Evolutionary conservation across 768 basidiomycete species (phyloP).

Genomic region (Boletus sensibilis): DNA sequence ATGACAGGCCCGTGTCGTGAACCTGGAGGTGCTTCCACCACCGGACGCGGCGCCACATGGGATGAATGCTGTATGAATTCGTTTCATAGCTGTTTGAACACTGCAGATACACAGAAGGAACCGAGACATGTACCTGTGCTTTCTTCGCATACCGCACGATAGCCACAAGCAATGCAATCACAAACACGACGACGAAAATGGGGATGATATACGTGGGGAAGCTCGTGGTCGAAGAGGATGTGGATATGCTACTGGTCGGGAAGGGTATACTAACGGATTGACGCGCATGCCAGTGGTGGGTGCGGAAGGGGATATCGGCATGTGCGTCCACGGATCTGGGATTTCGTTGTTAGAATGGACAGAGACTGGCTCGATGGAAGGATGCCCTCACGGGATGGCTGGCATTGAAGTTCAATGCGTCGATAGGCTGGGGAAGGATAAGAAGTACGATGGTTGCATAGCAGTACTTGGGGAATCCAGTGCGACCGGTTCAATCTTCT

Average conservation of each 20-base stretch:
- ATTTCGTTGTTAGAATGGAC: background rate
- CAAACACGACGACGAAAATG: rapidly evolving
- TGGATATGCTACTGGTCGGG: no score
- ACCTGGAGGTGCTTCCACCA: background rate
- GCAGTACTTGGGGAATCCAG: no score
- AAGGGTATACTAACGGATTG: no score
- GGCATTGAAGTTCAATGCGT: background rate
- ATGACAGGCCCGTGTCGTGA: background rate
- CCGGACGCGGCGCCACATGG: background rate
- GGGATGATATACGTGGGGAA: rapidly evolving
- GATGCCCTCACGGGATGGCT: background rate
- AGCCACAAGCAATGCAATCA: rapidly evolving
- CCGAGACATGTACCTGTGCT: background rate
- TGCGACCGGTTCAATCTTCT: background rate
- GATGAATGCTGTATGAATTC: background rate
- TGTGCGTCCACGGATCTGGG: background rate
- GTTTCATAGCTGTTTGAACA: background rate
- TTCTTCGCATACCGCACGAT: rapidly evolving
- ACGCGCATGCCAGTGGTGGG: background rate
- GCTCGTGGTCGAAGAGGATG: rapidly evolving
- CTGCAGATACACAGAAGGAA: background rate
- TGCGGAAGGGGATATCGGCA: no score
- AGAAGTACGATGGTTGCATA: no score
- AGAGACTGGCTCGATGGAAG: background rate
- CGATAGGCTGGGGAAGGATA: background rate